These are phyloP conservation scores for Acanthamoeba healyi DNA, from an alignment of 208 protist genomes.

Conservation along the genomic window DNA sequence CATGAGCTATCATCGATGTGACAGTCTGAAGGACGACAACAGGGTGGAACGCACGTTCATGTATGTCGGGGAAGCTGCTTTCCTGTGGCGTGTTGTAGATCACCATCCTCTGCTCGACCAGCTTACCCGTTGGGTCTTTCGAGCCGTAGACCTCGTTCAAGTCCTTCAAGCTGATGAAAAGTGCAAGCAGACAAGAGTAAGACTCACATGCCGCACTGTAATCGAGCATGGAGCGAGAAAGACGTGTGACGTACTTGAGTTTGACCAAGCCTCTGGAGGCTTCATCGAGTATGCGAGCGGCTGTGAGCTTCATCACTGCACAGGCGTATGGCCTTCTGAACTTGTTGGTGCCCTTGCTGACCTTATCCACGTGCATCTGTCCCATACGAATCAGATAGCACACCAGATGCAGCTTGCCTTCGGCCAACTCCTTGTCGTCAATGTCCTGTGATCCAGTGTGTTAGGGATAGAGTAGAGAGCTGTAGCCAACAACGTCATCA, in stretches of 20 bases:
- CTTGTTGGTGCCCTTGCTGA: constrained; percentile 56
- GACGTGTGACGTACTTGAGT: not conserved
- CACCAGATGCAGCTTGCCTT: constrained; percentile 75
- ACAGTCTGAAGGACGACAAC: too few relatives aligned
- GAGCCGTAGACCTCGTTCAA: not conserved
- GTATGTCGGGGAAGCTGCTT: constrained; percentile 66
- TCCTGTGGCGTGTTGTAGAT: constrained; percentile 79
- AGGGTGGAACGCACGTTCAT: constrained; percentile 75
- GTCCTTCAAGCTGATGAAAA: not conserved
- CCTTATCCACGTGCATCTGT: constrained; percentile 78
- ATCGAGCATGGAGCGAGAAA: not conserved
- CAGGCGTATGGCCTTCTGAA: constrained; percentile 79
- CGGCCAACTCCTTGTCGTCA: constrained; percentile 74
- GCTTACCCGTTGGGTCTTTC: constrained; percentile 41
- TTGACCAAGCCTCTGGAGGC: not conserved
- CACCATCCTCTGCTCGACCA: constrained; percentile 76
- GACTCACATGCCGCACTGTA: too few relatives aligned
- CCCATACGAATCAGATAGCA: constrained; percentile 75
- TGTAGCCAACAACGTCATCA: not conserved
- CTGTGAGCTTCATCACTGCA: constrained; percentile 28
- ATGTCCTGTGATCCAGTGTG: too few relatives aligned
- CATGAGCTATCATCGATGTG: too few relatives aligned
- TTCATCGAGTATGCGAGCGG: not conserved
- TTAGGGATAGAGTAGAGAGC: not conserved
- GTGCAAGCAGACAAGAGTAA: too few relatives aligned